These are phyloP conservation scores for Dovyalis caffra DNA, from an alignment of 345 rosid species.

Conservation along the genomic window DNA sequence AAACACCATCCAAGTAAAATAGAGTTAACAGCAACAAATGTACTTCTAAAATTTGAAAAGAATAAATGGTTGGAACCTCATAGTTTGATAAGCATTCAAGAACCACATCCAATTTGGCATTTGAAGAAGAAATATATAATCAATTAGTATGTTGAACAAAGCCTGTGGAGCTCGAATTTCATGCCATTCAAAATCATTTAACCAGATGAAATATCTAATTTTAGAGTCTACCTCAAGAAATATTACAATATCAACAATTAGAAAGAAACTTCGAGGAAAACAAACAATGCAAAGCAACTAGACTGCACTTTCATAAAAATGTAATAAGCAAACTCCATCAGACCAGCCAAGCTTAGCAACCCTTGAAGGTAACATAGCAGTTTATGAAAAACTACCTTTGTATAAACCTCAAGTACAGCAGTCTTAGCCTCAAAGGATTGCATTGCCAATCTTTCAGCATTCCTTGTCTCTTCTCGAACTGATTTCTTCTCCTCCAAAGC, in stretches of 20 bases:
- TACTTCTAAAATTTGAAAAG: not conserved
- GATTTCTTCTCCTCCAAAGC: constrained; percentile 79
- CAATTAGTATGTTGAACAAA: not conserved
- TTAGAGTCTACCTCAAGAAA: not conserved
- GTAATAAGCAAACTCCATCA: not conserved
- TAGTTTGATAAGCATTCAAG: not conserved
- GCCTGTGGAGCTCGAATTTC: not conserved
- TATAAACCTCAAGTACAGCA: constrained; percentile 60
- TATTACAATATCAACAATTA: not conserved
- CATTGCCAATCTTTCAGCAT: constrained; percentile 68
- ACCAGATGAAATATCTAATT: not conserved
- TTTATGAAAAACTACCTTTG: constrained; percentile 53
- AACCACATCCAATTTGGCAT: not conserved
- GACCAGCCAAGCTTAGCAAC: not conserved
- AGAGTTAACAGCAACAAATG: not conserved
- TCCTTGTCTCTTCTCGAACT: constrained; percentile 60
- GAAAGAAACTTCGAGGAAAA: not conserved
- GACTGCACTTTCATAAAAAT: not conserved
- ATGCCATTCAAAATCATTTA: not conserved
- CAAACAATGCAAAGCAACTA: not conserved
- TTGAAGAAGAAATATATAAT: not conserved
- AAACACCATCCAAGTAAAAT: not conserved
- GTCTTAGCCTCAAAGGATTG: constrained; percentile 69
- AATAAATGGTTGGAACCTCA: not conserved
- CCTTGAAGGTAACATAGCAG: constrained; percentile 1